Base-by-base conservation (phyloP, 2,329 filamentous ascomycete species). In the Pestalotiopsis sp. region DNA sequence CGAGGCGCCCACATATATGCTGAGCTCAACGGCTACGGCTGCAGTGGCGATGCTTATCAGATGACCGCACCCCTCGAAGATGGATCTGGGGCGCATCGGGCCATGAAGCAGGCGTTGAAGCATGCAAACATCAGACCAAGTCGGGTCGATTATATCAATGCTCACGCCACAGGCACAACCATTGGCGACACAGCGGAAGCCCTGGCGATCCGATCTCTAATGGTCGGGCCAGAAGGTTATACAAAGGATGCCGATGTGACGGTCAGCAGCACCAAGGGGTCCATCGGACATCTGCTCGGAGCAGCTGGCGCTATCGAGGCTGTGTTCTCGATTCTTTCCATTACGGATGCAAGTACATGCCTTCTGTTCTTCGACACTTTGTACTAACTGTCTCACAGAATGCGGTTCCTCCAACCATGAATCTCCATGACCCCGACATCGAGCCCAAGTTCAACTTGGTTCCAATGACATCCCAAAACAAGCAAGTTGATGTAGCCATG, bases 191-290 rank as follows among this genome's bases (percentile, higher is more conserved):
- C 89, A 25, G 95, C 96, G 1, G 96, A 99, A 81, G 95, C 95
- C 65, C 83, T 85, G 7, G 96, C 96, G 0, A 95, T 98, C 74
- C 91, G 90, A 70, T 82, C 88, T 0, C 81, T 99, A 52, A 90
- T 98, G 82, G 83, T 94, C 11, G 93, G 92, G 0, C 87, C 90
- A 25, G 87, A 92, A 20, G 94, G 94, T 0, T 86, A 90, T 67
- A 74, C 80, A 1, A 83, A 82, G 2, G 87, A 92, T 56, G 82
- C 83, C 2, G 81, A 93, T 9, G 87, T 98, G 67, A 94, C 94
- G 59, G 87, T 98, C 23, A 97, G 95, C 79, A 95, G 96, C 80
- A 97, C 95, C 0, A 99, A 99, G 79, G 95, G 95, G 6, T 94
- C 96, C 3, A 86, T 97, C 65, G 96, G 96, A 0, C 96, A 99